A percentile compares a stretch with the other conserved stretches of the same genome.
Conservation (phyloP, 768 basidiomycete species). For the Leucosporidium creatinivorum region DNA sequence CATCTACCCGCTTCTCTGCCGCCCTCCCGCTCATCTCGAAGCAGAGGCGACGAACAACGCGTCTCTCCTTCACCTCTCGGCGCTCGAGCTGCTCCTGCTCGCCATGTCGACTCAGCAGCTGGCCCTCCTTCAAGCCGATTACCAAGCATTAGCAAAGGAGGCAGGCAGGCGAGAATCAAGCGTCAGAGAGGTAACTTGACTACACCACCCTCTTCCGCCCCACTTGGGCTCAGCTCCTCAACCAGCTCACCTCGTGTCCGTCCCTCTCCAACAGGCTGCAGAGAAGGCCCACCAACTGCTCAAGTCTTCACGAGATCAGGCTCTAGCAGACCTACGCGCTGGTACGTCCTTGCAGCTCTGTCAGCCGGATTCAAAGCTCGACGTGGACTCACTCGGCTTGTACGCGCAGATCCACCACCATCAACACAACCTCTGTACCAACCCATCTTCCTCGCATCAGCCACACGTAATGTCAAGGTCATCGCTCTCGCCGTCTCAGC, state of each 20-base stretch:
- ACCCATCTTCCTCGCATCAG: conserved; percentile 89
- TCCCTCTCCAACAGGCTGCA: conserved; percentile 9
- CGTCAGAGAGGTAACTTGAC: conserved; percentile 18
- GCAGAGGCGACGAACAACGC: background rate
- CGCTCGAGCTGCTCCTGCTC: background rate
- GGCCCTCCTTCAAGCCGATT: conserved; percentile 9
- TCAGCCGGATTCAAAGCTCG: background rate
- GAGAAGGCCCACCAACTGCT: conserved; percentile 25
- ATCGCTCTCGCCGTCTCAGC: conserved; percentile 86
- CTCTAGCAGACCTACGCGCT: conserved; percentile 5
- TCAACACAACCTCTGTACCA: conserved; percentile 52
- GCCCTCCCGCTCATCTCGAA: background rate
- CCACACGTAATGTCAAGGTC: conserved; percentile 87
- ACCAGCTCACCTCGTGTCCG: background rate
- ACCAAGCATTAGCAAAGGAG: conserved; percentile 16
- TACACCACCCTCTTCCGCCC: background rate
- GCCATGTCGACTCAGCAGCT: background rate
- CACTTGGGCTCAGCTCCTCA: too few relatives aligned
- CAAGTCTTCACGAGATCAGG: conserved; percentile 14
- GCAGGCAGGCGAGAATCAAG: conserved; percentile 24
- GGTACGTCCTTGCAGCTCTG: background rate
- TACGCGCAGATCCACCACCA: conserved; percentile 5
- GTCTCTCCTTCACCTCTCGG: background rate
- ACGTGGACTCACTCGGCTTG: background rate
- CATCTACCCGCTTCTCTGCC: background rate